Base-by-base conservation (phyloP, 208 protist genomes). In the Trypanosoma vivax region DNA sequence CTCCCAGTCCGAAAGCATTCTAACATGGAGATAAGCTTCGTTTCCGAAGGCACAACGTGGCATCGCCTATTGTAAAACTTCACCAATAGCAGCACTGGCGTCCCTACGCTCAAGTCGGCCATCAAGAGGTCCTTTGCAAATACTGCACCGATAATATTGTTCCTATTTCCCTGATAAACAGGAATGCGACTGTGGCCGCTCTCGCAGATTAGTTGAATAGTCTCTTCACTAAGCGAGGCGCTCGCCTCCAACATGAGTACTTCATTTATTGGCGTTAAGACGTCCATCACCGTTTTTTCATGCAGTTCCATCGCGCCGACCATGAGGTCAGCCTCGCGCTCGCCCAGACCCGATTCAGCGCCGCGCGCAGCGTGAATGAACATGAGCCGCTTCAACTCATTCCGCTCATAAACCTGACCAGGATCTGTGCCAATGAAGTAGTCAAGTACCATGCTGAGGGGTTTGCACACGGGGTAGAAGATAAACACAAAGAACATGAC, bases 381-480 rank as follows among this genome's bases (percentile, higher is more conserved):
- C 74, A 98, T 90, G n/a, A 98, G 86, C 53, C 96, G 87, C 72
- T 97, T 97, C 30, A 98, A 71, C 75, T 97, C 88, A 64, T 92
- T 85, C 21, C 88, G 87, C 65, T 94, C 90, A 76, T 97, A 98
- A 45, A 97, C 94, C 27, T 96, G 94, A 41, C 95, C 91, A 21
- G 96, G 87, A 56, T 98, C 96, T 19, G 73, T 79, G 51, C 93
- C 95, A 40, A 98, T 92, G 40, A 94, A 70, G 24, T 56, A 64
- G 68, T 98, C 92, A 5, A 98, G 72, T 14, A 96, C 51, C 43
- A 92, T 79, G 55, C 83, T 87, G 41, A 98, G 90, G 11, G 96
- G 96, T 31, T 92, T 97, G 56, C 90, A 80, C 10, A 97, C 50
- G 14, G 94, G 90, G 59, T 91, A 97, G 52, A 97, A 95, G 23